These are phyloP conservation scores for Stephanodiscus triporus DNA, from an alignment of 108 stramenopile genomes.

Conservation along the genomic window DNA sequence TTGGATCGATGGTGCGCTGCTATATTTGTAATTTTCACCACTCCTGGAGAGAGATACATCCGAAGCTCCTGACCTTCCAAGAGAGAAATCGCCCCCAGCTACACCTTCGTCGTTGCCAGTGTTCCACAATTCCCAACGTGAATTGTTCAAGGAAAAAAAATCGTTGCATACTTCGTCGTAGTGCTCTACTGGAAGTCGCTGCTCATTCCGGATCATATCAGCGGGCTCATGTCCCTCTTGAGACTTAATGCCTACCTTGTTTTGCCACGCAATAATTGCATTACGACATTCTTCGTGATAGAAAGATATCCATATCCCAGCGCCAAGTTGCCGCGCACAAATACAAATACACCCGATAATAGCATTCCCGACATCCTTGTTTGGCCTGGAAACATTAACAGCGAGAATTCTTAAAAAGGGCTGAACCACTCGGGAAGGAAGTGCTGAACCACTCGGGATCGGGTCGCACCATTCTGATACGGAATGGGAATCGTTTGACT, in stretches of 20 bases:
- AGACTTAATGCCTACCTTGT: constrained; percentile 17
- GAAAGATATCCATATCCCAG: constrained; percentile 67
- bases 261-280: constrained; percentile 64
- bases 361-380: constrained; percentile 61
- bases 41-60: constrained; percentile 41
- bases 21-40: constrained; percentile 23
- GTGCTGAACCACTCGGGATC: constrained; percentile 80
- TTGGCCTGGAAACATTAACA: constrained; percentile 48
- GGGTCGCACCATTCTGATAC: too few relatives aligned
- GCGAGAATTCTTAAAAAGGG: constrained; percentile 74
- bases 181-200: constrained; percentile 25
- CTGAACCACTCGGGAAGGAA: constrained; percentile 80
- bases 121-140: constrained; percentile 18
- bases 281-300: constrained; percentile 65
- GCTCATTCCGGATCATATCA: not conserved
- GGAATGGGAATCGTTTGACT: constrained; percentile 55
- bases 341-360: constrained; percentile 78
- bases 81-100: constrained; percentile 29
- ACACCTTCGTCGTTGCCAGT: constrained; percentile 16
- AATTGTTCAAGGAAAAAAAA: constrained; percentile 11
- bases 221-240: constrained; percentile 14
- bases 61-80: constrained; percentile 37
- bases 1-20: constrained; percentile 48
- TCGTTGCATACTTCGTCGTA: constrained; percentile 62
- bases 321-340: constrained; percentile 73